phyloP scores from a whole-genome alignment of 129 eudicot genomes.

The Pseudognaphalium luteoalbum region DNA sequence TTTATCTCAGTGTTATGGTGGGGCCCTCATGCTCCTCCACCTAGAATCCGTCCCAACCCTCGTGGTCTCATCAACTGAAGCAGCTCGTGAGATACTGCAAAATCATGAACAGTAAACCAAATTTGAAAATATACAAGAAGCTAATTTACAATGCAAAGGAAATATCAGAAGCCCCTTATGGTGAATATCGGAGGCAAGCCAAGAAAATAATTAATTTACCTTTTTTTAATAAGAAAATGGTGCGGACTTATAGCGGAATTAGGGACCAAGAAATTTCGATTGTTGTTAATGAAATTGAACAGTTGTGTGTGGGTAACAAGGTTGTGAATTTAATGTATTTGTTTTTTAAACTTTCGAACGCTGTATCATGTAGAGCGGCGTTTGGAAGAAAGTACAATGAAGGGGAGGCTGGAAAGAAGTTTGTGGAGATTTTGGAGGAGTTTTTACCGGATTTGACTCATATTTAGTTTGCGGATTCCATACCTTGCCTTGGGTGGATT shows the following conservation, averaged over 20 bases:
- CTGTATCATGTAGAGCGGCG: conserved; percentile 49
- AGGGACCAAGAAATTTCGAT: conserved; percentile 47
- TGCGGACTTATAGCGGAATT: conserved; percentile 26
- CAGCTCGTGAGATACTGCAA: conserved; percentile 63
- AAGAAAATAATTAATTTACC: conserved; percentile 50
- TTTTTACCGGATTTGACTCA: conserved; percentile 37
- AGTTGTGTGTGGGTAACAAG: background rate
- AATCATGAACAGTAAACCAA: conserved; percentile 55
- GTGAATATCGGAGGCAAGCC: conserved; percentile 69
- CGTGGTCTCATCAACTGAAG: conserved; percentile 53
- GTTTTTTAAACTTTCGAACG: conserved; percentile 36
- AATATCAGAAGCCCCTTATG: conserved; percentile 53
- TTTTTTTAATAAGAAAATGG: conserved; percentile 53
- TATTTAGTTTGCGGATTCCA: conserved; percentile 38
- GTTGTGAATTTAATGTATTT: conserved; percentile 42
- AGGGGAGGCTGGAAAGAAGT: conserved; percentile 37
- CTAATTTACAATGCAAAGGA: conserved; percentile 45
- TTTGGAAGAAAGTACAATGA: conserved; percentile 56
- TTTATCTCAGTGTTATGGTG: conserved; percentile 44
- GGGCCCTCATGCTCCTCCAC: conserved; percentile 52
- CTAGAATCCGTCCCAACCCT: conserved; percentile 52
- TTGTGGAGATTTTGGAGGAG: conserved; percentile 39
- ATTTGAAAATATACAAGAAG: conserved; percentile 17
- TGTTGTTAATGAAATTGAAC: conserved; percentile 35
- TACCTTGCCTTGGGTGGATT: conserved; percentile 53